Evolutionary conservation across 768 basidiomycete species (phyloP).

Genomic region (Cystobasidium ongulense): DNA sequence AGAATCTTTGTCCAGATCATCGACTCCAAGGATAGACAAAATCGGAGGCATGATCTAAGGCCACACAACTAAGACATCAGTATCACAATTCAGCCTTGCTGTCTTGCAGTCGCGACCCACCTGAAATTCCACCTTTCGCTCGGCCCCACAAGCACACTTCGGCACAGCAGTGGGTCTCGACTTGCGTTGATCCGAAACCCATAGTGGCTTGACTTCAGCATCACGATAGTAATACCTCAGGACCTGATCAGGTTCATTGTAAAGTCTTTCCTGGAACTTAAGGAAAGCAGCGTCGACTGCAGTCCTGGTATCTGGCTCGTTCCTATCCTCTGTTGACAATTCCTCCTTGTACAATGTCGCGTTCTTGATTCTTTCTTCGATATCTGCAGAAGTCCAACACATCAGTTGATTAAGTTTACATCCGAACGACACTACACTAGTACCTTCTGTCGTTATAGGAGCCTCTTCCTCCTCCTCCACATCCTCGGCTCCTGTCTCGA

Average conservation of each 20-base stretch:
- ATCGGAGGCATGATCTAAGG: slow-evolving; percentile 37
- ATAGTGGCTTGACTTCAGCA: not conserved
- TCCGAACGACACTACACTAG: too few relatives aligned
- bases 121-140: slow-evolving; percentile 37
- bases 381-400: not conserved
- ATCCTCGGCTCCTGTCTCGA: slow-evolving; percentile 25
- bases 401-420: too few relatives aligned
- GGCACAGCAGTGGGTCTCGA: not conserved
- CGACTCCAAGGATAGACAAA: slow-evolving; percentile 34
- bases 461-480: slow-evolving; percentile 17
- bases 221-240: slow-evolving; percentile 34
- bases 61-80: not conserved
- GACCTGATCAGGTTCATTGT: slow-evolving; percentile 39
- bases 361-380: not conserved
- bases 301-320: slow-evolving; percentile 34
- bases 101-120: too few relatives aligned
- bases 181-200: slow-evolving; percentile 22
- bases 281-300: slow-evolving; percentile 39
- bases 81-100: not conserved
- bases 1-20: slow-evolving; percentile 36
- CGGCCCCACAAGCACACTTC: slow-evolving; percentile 1
- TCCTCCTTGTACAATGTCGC: slow-evolving; percentile 20
- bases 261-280: slow-evolving; percentile 38
- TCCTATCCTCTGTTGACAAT: slow-evolving; percentile 31
- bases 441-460: not conserved